Evolutionary conservation across 2,329 filamentous ascomycete genomes (phyloP), one percentile per base, ranked within the genome.

Genomic region (Exophiala dermatitidis): DNA sequence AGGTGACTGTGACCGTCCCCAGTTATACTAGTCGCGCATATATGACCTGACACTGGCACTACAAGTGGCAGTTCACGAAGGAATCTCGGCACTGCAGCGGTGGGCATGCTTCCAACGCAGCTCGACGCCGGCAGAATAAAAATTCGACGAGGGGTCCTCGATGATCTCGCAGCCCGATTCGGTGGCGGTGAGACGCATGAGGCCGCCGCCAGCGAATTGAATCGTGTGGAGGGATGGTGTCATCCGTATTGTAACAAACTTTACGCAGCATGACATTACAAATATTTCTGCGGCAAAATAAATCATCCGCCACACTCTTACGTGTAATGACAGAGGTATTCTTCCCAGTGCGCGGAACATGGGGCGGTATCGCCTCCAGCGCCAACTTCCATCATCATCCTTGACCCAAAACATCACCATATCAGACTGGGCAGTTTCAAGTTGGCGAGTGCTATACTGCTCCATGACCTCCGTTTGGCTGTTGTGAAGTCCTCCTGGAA

Each of bases 91-190:
- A 19, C 19, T 19, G 19, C 19, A 19, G 19, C 19, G 19, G 19
- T 19, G 19, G 19, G 19, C 19, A 19, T 19, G 19, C 19, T 19
- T 50, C 48, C 34, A 44, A 29, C n/a, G 36, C 19, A 19, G 19
- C 38, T 44, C 41, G 32, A 46, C 29, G 33, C 40, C 46, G 52
- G 53, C 53, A 55, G 53, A 55, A 55, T 55, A 55, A 55, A 55
- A 47, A 26, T 47, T 37, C 28, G n/a, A 4, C 32, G 30, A 37
- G 44, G 44, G 44, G 31, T 34, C 44, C 37, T 53, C 40, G 38
- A 44, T 40, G 36, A 5, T 46, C 19, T 19, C 19, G 40, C 32
- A 19, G 10, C 34, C 26, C 10, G 31, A 43, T 48, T 37, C 44
- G 53, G 53, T 50, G 48, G 49, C 34, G 26, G 12, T 26, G 42